phyloP scores from a whole-genome alignment of 2,329 filamentous ascomycete species.

The Polychaeton citri region DNA sequence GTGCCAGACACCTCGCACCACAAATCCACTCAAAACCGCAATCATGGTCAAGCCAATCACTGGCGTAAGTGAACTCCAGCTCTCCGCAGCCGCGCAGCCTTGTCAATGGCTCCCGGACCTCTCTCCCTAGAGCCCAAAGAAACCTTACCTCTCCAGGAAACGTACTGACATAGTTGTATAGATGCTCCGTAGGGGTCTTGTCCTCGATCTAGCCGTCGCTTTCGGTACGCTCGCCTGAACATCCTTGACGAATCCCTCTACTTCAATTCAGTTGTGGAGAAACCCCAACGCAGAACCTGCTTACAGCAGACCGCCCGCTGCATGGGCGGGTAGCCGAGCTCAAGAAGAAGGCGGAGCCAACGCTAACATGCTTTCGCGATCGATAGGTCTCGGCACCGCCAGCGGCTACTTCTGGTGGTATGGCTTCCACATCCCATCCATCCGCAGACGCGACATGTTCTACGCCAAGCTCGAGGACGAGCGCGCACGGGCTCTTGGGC shows the following conservation, averaged over 20 bases:
- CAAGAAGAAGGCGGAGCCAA: slow-evolving; percentile 5
- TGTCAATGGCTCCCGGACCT: too few species aligned
- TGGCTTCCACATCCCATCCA: slow-evolving; percentile 52
- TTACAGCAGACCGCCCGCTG: too few species aligned
- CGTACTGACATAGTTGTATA: slow-evolving; percentile 17
- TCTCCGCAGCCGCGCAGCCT: too few species aligned
- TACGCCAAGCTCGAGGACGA: slow-evolving; percentile 52
- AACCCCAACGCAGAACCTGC: too few species aligned
- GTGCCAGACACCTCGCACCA: not conserved
- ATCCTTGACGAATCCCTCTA: too few species aligned
- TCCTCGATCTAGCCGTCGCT: slow-evolving; percentile 53
- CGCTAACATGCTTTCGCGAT: too few species aligned
- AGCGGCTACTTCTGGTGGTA: slow-evolving; percentile 57
- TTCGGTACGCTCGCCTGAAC: too few species aligned
- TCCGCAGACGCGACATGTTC: slow-evolving; percentile 49
- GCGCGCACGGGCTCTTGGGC: slow-evolving; percentile 36
- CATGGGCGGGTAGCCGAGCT: not conserved
- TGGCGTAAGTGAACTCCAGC: slow-evolving; percentile 38
- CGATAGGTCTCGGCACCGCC: slow-evolving; percentile 46
- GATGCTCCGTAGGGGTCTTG: slow-evolving; percentile 54
- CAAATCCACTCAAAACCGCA: slow-evolving; percentile 1
- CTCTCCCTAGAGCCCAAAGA: too few species aligned
- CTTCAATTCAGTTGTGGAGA: slow-evolving; percentile 1
- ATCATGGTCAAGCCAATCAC: slow-evolving; percentile 38
- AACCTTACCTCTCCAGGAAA: not conserved